These are phyloP conservation scores for Vaccinium vitisidaea DNA, from an alignment of 148 eudicot genomes.

Conservation along the genomic window DNA sequence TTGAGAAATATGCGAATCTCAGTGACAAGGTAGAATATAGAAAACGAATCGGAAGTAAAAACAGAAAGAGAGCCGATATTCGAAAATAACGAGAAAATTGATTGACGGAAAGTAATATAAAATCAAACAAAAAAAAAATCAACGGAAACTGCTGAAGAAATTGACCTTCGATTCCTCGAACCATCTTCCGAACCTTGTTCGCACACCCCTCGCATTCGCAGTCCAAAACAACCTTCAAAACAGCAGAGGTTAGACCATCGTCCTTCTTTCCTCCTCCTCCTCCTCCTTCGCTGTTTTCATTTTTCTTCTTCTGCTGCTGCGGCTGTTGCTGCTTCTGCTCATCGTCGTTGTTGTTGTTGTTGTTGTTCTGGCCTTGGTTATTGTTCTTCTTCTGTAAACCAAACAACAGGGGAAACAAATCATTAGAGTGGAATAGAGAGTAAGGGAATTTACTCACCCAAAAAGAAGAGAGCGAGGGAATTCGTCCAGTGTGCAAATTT, in stretches of 20 bases:
- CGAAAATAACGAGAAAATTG: not conserved
- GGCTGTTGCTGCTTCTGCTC: not conserved
- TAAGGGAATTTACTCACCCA: not conserved
- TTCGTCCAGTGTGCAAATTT: not conserved
- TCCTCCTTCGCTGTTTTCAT: conserved; percentile 1
- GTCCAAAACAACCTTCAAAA: conserved; percentile 39
- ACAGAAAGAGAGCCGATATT: not conserved
- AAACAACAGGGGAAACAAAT: not conserved
- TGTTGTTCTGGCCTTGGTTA: conserved; percentile 9
- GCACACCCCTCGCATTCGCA: conserved; percentile 61
- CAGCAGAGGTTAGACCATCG: conserved; percentile 12
- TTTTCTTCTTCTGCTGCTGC: not conserved
- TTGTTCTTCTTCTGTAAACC: conserved; percentile 18
- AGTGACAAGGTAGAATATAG: not conserved
- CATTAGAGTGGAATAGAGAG: not conserved
- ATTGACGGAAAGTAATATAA: not conserved
- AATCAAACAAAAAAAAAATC: not conserved
- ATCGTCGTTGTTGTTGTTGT: conserved; percentile 6
- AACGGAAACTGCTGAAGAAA: not conserved
- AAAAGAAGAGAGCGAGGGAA: conserved; percentile 6
- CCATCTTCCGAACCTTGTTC: conserved; percentile 25
- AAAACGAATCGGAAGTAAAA: not conserved
- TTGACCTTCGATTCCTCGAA: conserved; percentile 37
- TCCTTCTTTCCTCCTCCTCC: conserved; percentile 27
- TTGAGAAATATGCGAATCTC: not conserved